Percentiles rank a stretch among this genome's conserved stretches.
These are phyloP conservation scores for Xylaria multiplex DNA, from an alignment of 2,329 filamentous ascomycete species.

Conservation along the genomic window DNA sequence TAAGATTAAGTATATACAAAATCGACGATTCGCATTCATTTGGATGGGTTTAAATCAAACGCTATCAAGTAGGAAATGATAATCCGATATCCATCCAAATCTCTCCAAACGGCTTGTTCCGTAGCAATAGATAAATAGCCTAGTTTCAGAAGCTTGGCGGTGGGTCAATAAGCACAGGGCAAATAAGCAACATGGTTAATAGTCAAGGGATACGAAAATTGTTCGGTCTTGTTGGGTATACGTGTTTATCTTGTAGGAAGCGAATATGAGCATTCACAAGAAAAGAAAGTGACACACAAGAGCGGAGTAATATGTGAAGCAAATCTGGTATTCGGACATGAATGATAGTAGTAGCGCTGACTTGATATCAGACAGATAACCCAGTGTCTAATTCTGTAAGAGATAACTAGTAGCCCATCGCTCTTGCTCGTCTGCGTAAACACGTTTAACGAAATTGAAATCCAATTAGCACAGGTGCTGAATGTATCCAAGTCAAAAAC, in stretches of 20 bases:
- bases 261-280: no score
- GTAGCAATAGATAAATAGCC: background rate
- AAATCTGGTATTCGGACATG: slow-evolving; percentile 30
- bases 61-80: no score
- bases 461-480: slow-evolving; percentile 25
- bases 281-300: background rate
- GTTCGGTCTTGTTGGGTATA: background rate
- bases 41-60: no score
- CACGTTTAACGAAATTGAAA: slow-evolving; percentile 18
- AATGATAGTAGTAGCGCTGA: slow-evolving; percentile 39
- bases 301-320: slow-evolving; percentile 17
- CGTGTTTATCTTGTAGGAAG: background rate
- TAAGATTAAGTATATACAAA: no score
- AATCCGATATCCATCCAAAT: slow-evolving; percentile 1
- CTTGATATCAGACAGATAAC: slow-evolving; percentile 38
- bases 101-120: background rate
- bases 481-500: slow-evolving; percentile 36
- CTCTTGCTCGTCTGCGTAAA: no score
- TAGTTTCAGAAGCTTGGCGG: background rate
- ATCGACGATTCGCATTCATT: no score
- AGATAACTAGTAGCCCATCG: slow-evolving; percentile 4
- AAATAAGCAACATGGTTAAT: no score
- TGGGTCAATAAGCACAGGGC: no score
- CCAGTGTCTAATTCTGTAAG: slow-evolving; percentile 33
- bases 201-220: no score